Base-by-base conservation (phyloP, 2,329 filamentous ascomycete genomes). In the Colletotrichum sp. region DNA sequence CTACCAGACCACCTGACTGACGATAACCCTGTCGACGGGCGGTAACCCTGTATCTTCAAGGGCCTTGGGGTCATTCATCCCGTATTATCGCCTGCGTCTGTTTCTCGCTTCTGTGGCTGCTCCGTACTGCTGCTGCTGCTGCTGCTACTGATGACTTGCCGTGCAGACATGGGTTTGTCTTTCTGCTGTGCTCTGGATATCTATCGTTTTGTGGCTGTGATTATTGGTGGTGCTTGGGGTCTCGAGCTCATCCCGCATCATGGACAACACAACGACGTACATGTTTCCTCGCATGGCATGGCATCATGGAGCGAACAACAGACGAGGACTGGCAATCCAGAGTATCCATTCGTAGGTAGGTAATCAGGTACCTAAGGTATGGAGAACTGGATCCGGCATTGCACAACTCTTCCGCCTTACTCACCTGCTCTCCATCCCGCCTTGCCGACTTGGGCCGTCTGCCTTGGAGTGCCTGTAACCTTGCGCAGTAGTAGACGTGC, bases 1-100 rank as follows among this genome's bases (percentile, higher is more conserved):
- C 44, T 68, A 68, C 69, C 57, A 34, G 69, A 73, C 36, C 73
- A 76, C 69, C 73, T 76, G 69, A 76, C 73, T 62, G 52, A 36
- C 63, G n/a, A 44, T 30, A 63, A 66, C 73, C 70, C 69, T 72
- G 73, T n/a, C 36, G 26, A 63, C 21, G 57, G 36, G 62, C 24
- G 57, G 68, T 32, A 52, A 52, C 44, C 44, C 44, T 52, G 44
- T 52, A 70, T 36, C n/a, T n/a, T 66, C 18, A 39, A 59, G 52
- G 28, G 36, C 21, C 52, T 71, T 59, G 60, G 26, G 62, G 72
- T 66, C 57, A 75, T 72, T 34, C 62, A 39, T 72, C 49, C 60
- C 52, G 72, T 60, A 55, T 32, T 75, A 28, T 44, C 57, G 62
- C 32, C 34, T 62, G 71, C 30, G 55, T 30, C 66, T 57, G 57